phyloP scores from a whole-genome alignment of 164 flowering plant species.

The Magnolia kwangsiensis region DNA sequence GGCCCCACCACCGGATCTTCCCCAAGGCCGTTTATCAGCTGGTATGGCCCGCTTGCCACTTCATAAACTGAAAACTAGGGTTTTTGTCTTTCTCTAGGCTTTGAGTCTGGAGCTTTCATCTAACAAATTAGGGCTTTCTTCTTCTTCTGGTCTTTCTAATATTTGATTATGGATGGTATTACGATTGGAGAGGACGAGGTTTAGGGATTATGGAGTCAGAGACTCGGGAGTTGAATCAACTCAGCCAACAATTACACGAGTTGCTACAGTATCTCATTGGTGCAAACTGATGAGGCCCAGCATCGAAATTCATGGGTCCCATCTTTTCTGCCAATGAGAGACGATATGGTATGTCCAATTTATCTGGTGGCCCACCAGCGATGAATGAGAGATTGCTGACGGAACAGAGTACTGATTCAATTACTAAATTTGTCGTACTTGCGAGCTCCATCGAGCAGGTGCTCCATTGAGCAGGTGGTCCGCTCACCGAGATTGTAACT shows the following conservation, averaged over 20 bases:
- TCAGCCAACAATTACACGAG: background rate
- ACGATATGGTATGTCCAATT: too few relatives aligned
- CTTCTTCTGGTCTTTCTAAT: background rate
- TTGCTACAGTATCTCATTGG: background rate
- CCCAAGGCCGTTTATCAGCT: slow-evolving; percentile 91
- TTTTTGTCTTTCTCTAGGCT: background rate
- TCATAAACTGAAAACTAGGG: background rate
- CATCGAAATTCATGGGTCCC: too few relatives aligned
- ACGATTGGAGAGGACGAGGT: background rate
- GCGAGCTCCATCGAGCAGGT: too few relatives aligned
- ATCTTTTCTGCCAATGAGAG: too few relatives aligned
- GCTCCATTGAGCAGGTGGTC: too few relatives aligned
- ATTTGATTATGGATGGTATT: background rate
- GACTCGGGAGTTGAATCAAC: background rate
- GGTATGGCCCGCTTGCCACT: slow-evolving; percentile 29
- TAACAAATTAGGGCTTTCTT: background rate
- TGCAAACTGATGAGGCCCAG: too few relatives aligned
- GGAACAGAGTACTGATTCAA: too few relatives aligned
- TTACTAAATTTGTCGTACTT: too few relatives aligned
- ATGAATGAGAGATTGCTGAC: too few relatives aligned
- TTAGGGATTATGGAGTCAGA: background rate
- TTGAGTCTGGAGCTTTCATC: background rate
- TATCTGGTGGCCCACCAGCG: too few relatives aligned
- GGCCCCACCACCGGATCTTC: slow-evolving; percentile 77
- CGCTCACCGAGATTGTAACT: too few relatives aligned